phyloP scores from a whole-genome alignment of 371 early-diverging fungal genomes.

The Blastocladiella emersonii region DNA sequence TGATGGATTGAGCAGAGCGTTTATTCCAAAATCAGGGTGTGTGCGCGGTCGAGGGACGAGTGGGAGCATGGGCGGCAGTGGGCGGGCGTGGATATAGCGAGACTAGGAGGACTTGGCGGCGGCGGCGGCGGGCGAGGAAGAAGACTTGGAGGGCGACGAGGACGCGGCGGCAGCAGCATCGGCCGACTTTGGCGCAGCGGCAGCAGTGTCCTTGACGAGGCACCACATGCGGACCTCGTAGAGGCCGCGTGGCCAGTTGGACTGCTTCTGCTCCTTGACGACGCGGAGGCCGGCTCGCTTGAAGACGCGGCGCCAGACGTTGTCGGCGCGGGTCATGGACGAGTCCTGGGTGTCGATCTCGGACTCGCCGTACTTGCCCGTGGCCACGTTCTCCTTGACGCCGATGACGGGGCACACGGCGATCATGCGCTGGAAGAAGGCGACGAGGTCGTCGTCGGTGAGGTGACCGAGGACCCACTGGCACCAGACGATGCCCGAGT shows the following conservation, averaged over 20 bases:
- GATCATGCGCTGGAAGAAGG: constrained; percentile 41
- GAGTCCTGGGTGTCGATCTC: constrained; percentile 70
- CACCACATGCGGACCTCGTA: constrained; percentile 70
- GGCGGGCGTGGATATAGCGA: too few relatives aligned
- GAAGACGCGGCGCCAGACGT: constrained; percentile 52
- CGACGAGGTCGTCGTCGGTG: constrained; percentile 66
- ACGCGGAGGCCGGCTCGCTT: constrained; percentile 48
- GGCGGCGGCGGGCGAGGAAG: too few relatives aligned
- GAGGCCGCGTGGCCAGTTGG: constrained; percentile 63
- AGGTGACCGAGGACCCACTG: constrained; percentile 88
- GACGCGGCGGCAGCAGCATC: too few relatives aligned
- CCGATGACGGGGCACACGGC: constrained; percentile 41
- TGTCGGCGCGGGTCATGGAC: constrained; percentile 55
- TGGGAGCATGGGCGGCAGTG: too few relatives aligned
- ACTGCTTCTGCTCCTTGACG: constrained; percentile 55
- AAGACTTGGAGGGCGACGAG: too few relatives aligned
- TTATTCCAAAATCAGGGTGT: too few relatives aligned
- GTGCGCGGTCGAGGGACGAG: too few relatives aligned
- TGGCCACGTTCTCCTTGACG: constrained; percentile 74
- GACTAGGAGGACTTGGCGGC: too few relatives aligned
- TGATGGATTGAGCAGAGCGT: too few relatives aligned
- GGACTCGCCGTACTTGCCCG: constrained; percentile 21
- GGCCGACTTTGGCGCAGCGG: too few relatives aligned
- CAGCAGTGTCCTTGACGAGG: background rate
- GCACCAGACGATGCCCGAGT: constrained; percentile 65